These are phyloP conservation scores for Trichoderma guizhouense DNA, from an alignment of 2,329 filamentous ascomycete species.

Conservation along the genomic window DNA sequence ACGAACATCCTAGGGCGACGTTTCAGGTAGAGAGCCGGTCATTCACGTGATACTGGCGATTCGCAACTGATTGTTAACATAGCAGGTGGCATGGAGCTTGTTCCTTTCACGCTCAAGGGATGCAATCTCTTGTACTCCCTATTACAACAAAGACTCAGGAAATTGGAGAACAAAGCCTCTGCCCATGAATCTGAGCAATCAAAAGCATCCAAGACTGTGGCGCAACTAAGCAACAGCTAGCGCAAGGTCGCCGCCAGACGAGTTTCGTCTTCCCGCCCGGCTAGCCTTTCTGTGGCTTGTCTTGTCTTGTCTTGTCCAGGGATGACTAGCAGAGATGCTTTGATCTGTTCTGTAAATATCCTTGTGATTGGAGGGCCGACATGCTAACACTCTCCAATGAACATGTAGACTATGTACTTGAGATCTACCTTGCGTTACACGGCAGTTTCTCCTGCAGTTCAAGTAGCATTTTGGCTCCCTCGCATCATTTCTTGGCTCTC, in stretches of 20 bases:
- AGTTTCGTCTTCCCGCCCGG: not conserved
- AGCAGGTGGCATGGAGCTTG: not conserved
- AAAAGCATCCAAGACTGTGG: not conserved
- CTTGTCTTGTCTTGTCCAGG: not conserved
- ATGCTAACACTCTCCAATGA: not conserved
- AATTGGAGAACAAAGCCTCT: not conserved
- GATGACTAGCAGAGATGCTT: not conserved
- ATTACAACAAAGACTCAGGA: not conserved
- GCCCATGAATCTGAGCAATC: not conserved
- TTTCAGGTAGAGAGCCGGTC: not conserved
- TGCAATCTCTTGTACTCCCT: not conserved
- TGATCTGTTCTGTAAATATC: not conserved
- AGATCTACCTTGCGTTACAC: not conserved
- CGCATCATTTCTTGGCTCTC: not conserved
- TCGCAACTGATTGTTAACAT: not conserved
- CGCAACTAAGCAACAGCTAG: not conserved
- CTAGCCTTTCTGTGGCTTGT: not conserved
- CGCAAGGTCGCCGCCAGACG: not conserved
- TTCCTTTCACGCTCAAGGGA: not conserved
- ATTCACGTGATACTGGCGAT: not conserved
- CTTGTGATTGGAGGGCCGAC: not conserved
- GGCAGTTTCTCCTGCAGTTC: not conserved
- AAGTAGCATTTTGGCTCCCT: not conserved
- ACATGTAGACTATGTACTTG: not conserved
- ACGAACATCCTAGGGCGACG: not conserved